phyloP scores from a whole-genome alignment of 352 stramenopile species.

The Discostella stelligera region DNA sequence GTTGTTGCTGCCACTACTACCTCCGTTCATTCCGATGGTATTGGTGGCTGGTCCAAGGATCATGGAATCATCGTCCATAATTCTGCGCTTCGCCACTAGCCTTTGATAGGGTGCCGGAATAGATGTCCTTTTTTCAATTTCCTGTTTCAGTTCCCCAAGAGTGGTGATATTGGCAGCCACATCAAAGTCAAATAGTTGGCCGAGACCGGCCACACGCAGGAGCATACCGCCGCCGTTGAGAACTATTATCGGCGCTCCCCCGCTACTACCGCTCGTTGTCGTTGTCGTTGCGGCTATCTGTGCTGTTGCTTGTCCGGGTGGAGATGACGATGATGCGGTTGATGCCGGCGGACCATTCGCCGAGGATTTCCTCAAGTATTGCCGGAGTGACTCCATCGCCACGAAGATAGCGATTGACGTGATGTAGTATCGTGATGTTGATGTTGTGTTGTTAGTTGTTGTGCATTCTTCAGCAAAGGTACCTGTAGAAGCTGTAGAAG shows the following conservation, averaged over 20 bases:
- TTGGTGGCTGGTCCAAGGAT: conserved; percentile 42
- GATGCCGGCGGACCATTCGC: not conserved
- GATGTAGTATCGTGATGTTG: no score
- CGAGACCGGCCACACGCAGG: conserved; percentile 56
- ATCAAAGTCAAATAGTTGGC: conserved; percentile 54
- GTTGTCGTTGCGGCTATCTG: not conserved
- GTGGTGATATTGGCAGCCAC: conserved; percentile 34
- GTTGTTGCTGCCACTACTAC: conserved; percentile 7
- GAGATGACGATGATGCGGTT: not conserved
- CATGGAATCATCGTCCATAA: conserved; percentile 45
- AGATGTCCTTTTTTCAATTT: conserved; percentile 40
- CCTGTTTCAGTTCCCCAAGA: conserved; percentile 48
- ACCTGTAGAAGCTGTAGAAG: no score
- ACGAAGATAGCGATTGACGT: no score
- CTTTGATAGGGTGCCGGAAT: conserved; percentile 54
- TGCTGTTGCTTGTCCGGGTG: not conserved
- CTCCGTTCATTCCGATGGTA: conserved; percentile 1
- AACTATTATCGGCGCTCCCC: not conserved
- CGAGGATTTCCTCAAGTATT: not conserved
- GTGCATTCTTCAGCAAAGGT: no score
- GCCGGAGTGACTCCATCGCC: not conserved
- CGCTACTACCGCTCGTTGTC: not conserved
- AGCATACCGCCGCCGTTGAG: conserved; percentile 14
- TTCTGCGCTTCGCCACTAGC: conserved; percentile 54
- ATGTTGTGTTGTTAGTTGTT: no score